phyloP scores from a whole-genome alignment of 768 basidiomycete species.

The Suillus cothurnatus region DNA sequence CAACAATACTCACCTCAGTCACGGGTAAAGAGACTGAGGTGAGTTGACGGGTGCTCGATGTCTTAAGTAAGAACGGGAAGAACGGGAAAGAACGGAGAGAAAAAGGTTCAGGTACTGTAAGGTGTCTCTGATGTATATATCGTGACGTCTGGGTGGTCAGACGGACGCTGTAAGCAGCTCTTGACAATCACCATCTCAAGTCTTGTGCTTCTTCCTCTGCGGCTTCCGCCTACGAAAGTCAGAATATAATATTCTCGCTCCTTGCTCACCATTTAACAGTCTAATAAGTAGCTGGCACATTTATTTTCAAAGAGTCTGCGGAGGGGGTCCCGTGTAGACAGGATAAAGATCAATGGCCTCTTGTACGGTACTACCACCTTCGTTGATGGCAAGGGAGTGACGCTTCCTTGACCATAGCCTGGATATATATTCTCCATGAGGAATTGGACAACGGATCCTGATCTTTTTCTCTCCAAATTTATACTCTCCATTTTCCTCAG shows the following conservation, averaged over 20 bases:
- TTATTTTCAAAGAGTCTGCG: slow-evolving; percentile 11
- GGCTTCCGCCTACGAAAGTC: slow-evolving; percentile 62
- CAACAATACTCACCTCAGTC: no score
- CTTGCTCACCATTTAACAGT: slow-evolving; percentile 64
- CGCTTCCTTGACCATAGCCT: slow-evolving; percentile 58
- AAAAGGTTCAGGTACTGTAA: no score
- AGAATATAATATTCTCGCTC: slow-evolving; percentile 12
- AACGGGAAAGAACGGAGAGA: no score
- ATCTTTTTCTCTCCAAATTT: slow-evolving; percentile 58
- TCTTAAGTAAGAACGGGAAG: no score
- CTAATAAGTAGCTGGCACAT: slow-evolving; percentile 49
- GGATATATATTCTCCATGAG: slow-evolving; percentile 58
- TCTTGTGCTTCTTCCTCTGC: slow-evolving; percentile 75
- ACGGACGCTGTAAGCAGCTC: no score
- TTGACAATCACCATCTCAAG: slow-evolving; percentile 89
- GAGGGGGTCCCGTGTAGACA: slow-evolving; percentile 23
- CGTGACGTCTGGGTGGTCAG: no score
- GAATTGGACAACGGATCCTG: slow-evolving; percentile 61
- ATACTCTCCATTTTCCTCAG: slow-evolving; percentile 39
- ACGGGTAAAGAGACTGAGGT: no score
- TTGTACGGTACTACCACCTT: slow-evolving; percentile 25
- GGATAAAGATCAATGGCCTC: slow-evolving; percentile 41
- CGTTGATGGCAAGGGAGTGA: slow-evolving; percentile 32
- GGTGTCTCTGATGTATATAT: no score
- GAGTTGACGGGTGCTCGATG: no score